Percentiles rank a stretch among this genome's conserved stretches.
These are phyloP conservation scores for Phytopythium montanum DNA, from an alignment of 352 stramenopile genomes.

Conservation along the genomic window DNA sequence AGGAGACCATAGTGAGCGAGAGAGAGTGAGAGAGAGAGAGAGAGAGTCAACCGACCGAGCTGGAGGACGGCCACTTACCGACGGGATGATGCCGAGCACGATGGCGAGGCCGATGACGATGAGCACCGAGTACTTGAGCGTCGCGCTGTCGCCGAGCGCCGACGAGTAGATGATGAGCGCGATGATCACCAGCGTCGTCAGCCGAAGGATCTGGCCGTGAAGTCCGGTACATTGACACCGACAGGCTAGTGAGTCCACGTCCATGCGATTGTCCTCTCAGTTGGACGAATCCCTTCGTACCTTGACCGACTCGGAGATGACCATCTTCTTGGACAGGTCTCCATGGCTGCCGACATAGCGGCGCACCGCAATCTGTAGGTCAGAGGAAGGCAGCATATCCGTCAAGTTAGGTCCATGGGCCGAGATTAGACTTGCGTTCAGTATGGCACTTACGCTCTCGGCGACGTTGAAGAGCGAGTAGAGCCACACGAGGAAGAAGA, in stretches of 20 bases:
- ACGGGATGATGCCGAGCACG: conserved; percentile 80
- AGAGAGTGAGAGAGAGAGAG: too few species aligned
- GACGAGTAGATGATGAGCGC: conserved; percentile 86
- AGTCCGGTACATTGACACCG: background rate
- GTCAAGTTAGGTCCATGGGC: too few species aligned
- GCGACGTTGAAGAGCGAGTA: conserved; percentile 89
- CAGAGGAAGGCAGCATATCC: too few species aligned
- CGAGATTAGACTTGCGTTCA: too few species aligned
- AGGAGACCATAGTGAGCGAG: too few species aligned
- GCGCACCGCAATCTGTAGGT: conserved; percentile 59
- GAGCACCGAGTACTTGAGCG: conserved; percentile 83
- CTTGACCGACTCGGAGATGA: conserved; percentile 89
- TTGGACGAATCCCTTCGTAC: conserved; percentile 15
- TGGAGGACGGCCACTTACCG: conserved; percentile 20
- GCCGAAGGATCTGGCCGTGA: conserved; percentile 53
- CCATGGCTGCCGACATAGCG: conserved; percentile 76
- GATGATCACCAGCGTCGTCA: conserved; percentile 77
- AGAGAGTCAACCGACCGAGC: background rate
- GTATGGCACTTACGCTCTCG: conserved; percentile 53
- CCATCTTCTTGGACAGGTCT: conserved; percentile 84
- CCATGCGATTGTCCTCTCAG: background rate
- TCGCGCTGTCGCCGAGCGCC: conserved; percentile 57
- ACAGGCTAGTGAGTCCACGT: background rate
- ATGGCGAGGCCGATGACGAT: conserved; percentile 82
- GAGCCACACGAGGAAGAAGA: conserved; percentile 88